Conservation (phyloP, 805 yeast genomes). For the Candida boleticola region DNA sequence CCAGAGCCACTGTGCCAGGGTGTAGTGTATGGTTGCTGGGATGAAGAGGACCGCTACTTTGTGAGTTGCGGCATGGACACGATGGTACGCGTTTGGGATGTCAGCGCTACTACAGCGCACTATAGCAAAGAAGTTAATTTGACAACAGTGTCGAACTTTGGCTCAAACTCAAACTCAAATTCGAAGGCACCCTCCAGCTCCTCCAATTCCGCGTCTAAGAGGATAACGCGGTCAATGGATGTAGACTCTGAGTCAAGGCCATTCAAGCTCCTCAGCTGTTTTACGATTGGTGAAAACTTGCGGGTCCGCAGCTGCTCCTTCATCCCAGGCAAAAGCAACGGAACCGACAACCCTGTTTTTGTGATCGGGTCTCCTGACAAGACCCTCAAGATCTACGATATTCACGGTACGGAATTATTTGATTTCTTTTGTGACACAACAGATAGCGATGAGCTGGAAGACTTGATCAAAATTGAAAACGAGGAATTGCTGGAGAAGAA, state of each 20-base stretch:
- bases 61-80: slow-evolving; percentile 75
- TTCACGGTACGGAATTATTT: slow-evolving; percentile 40
- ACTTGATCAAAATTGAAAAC: slow-evolving; percentile 2
- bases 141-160: slow-evolving; percentile 2
- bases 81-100: slow-evolving; percentile 66
- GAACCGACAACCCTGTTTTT: slow-evolving; percentile 40
- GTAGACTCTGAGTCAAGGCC: slow-evolving; percentile 9
- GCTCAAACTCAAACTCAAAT: neutral
- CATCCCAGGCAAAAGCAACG: slow-evolving; percentile 45
- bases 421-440: slow-evolving; percentile 34
- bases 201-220: slow-evolving; percentile 11
- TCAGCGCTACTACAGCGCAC: slow-evolving; percentile 28
- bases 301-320: slow-evolving; percentile 61
- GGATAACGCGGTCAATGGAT: slow-evolving; percentile 27
- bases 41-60: slow-evolving; percentile 63
- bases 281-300: slow-evolving; percentile 38
- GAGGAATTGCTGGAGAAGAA: slow-evolving; percentile 10
- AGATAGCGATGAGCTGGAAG: slow-evolving; percentile 11
- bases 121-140: too few relatives aligned
- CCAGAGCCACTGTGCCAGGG: slow-evolving; percentile 28
- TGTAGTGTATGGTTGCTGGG: slow-evolving; percentile 71
- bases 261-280: slow-evolving; percentile 29
- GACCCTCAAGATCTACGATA: slow-evolving; percentile 39
- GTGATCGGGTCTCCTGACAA: slow-evolving; percentile 78
- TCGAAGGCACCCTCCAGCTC: neutral